Conservation (phyloP, 768 basidiomycete genomes). For the Russula sp. region DNA sequence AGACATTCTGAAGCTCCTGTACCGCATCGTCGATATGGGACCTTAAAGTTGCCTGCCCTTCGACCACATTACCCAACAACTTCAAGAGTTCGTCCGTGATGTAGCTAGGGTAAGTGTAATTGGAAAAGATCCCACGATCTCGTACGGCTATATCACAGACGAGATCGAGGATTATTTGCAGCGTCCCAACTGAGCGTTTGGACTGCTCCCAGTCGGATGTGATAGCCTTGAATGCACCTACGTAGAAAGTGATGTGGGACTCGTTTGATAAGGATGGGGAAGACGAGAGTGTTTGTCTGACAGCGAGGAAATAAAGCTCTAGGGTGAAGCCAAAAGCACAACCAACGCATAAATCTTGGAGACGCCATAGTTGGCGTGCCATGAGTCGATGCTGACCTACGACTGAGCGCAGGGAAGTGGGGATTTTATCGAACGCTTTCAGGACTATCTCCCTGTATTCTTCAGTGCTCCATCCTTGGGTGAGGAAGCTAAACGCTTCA, state of each 20-base stretch:
- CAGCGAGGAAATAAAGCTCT: conserved; percentile 3
- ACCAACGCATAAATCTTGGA: not conserved
- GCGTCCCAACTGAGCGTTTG: not conserved
- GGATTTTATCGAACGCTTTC: not conserved
- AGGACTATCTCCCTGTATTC: not conserved
- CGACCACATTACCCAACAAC: not conserved
- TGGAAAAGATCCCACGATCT: not conserved
- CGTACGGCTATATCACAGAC: not conserved
- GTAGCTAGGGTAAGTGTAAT: not conserved
- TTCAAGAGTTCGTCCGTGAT: conserved; percentile 6
- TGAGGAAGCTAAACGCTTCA: not conserved
- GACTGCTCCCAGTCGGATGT: conserved; percentile 2
- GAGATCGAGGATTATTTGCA: not conserved
- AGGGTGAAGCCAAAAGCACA: not conserved
- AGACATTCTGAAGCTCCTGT: not conserved
- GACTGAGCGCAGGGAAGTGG: not conserved
- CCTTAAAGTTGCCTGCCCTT: not conserved
- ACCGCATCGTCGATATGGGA: not conserved
- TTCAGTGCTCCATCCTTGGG: not conserved
- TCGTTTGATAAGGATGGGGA: not conserved
- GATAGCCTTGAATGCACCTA: not conserved
- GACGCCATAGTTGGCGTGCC: conserved; percentile 9
- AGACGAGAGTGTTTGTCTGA: not conserved
- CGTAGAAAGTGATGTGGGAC: not conserved
- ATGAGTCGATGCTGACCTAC: not conserved